phyloP scores from a whole-genome alignment of 495 filamentous ascomycete species.

The Ramalina peruviana region DNA sequence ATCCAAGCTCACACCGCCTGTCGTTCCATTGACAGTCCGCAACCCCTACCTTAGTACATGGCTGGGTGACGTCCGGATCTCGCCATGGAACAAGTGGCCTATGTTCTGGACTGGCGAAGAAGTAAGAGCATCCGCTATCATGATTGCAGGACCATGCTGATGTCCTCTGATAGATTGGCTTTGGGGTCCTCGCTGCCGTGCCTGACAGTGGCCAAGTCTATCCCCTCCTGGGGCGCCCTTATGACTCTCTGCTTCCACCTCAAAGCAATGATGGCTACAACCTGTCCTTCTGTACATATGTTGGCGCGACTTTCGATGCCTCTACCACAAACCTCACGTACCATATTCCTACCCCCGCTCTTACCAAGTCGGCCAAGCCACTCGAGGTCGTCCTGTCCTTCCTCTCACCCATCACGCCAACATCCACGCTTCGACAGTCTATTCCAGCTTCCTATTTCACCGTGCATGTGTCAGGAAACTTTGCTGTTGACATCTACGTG shows the following conservation, averaged over 20 bases:
- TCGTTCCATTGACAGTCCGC: constrained; percentile 75
- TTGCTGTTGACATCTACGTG: constrained; percentile 68
- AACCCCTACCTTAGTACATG: constrained; percentile 90
- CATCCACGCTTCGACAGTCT: constrained; percentile 79
- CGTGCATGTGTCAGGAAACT: constrained; percentile 54
- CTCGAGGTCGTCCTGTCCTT: constrained; percentile 66
- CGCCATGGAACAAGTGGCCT: constrained; percentile 86
- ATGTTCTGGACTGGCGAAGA: constrained; percentile 85
- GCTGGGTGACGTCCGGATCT: constrained; percentile 61
- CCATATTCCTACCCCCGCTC: constrained; percentile 37
- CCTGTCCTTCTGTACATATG: constrained; percentile 55
- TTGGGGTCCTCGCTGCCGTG: constrained; percentile 65
- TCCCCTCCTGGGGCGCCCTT: constrained; percentile 73
- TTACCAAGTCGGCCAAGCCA: constrained; percentile 22
- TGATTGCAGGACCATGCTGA: neutral
- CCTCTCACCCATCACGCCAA: constrained; percentile 83
- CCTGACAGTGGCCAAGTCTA: constrained; percentile 61
- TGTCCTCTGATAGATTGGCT: constrained; percentile 45
- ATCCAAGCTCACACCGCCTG: constrained; percentile 53
- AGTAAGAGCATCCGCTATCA: constrained; percentile 17
- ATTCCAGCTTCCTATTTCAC: constrained; percentile 80
- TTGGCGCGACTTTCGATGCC: constrained; percentile 74
- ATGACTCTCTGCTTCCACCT: constrained; percentile 49
- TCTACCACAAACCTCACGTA: constrained; percentile 90
- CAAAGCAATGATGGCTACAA: constrained; percentile 39